Evolutionary conservation across 2,329 filamentous ascomycete genomes (phyloP), one percentile per base, ranked within the genome.

Genomic region (Sporothrix humicola): DNA sequence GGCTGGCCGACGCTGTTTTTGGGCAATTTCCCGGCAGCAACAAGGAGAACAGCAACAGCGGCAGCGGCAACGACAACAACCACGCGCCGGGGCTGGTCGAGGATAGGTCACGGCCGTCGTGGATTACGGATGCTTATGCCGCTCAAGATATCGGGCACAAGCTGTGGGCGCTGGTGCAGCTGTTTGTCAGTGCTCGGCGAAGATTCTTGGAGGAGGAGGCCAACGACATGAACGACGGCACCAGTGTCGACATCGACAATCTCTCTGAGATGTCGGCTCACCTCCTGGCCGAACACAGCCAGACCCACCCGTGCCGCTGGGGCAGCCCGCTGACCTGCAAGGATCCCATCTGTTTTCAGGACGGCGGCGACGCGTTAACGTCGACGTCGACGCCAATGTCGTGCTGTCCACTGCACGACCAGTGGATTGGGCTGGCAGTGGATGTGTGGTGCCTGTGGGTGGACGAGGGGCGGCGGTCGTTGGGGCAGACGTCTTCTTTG

Each of bases 401-500:
- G 17, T 65, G 61, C n/a, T 65, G 61, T 20, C 17, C n/a, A 6
- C 42, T 65, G 10, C 61, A 68, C 44, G 46, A 68, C 46, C 20
- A 31, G 20, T 23, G 63, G 15, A 9, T 69, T 4, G 65, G 46
- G 6, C 17, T 52, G 48, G 65, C 65, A 3, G 65, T 54, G 13
- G 65, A 69, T 17, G 15, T 69, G 8, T 69, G 46, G 46, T 20
- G 65, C 26, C 23, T 54, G 10, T 69, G 65, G 65, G 10, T 20
- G 65, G 44, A 48, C 1, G 44, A 69, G 7, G 31, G 37, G 4
- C 26, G 37, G 3, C 17, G 31, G 3, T 31, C 31, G 31, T 31
- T 31, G 31, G 31, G 31, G 31, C 31, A 31, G 31, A 31, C 31
- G 5, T 2, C 31, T 2, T 31, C 5, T 2, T 2, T 5, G 2